Conservation (phyloP, 225 moss, liverwort and hornwort species). For the Thuidium tamariscinum region DNA sequence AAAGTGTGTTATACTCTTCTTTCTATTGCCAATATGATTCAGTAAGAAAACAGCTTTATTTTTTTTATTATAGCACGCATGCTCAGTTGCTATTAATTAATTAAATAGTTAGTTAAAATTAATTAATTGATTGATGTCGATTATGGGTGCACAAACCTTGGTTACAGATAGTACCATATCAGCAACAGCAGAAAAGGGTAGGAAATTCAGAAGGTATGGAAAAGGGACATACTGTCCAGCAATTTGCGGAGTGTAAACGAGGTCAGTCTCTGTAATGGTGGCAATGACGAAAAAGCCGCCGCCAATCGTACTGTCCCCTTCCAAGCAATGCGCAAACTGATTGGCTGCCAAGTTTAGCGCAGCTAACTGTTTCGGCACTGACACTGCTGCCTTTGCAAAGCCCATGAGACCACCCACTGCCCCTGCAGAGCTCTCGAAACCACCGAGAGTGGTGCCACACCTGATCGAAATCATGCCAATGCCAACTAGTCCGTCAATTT, state of each 20-base stretch:
- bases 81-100: not conserved
- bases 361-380: constrained; percentile 20
- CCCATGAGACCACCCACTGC: constrained; percentile 32
- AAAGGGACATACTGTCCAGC: not conserved
- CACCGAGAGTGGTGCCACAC: not conserved
- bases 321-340: constrained; percentile 40
- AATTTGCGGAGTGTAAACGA: constrained; percentile 20
- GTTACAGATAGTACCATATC: not conserved
- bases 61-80: not conserved
- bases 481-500: not conserved
- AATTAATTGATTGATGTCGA: too few relatives aligned
- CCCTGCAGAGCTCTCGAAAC: not conserved
- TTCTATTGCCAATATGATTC: not conserved
- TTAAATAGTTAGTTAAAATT: too few relatives aligned
- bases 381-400: not conserved
- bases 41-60: not conserved
- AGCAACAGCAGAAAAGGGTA: not conserved
- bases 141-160: not conserved
- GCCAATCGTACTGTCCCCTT: not conserved
- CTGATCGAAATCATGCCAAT: not conserved
- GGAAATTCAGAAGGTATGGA: not conserved
- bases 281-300: constrained; percentile 28
- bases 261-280: not conserved
- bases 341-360: not conserved
- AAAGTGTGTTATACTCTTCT: not conserved